Evolutionary conservation across 2,329 filamentous ascomycete genomes (phyloP).

Genomic region (Dactylella cylindrospora): DNA sequence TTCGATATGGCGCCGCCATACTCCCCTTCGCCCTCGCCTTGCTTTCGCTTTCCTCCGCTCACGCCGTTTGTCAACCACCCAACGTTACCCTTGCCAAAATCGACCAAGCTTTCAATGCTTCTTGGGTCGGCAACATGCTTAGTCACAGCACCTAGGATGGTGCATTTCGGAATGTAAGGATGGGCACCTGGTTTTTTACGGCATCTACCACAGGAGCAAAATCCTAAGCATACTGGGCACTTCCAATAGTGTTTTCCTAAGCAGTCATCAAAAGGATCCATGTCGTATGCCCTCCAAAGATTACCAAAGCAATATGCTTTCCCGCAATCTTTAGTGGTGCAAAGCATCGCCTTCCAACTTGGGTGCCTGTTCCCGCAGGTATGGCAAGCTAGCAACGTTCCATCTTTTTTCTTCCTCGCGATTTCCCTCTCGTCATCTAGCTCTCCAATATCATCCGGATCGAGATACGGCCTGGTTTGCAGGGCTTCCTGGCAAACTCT

Average conservation of each 20-base stretch:
- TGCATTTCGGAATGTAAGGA: constrained; percentile 84
- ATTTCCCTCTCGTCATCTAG: constrained; percentile 53
- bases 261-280: constrained; percentile 73
- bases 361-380: constrained; percentile 79
- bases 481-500: constrained; percentile 94
- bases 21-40: constrained; percentile 47
- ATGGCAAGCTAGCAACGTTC: constrained; percentile 68
- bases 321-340: constrained; percentile 68
- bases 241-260: constrained; percentile 79
- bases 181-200: constrained; percentile 67
- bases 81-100: constrained; percentile 86
- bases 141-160: constrained; percentile 86
- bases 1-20: constrained; percentile 20
- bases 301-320: constrained; percentile 89
- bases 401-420: constrained; percentile 56
- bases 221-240: constrained; percentile 80
- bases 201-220: constrained; percentile 85
- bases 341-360: constrained; percentile 80
- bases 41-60: constrained; percentile 51
- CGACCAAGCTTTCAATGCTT: constrained; percentile 85
- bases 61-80: constrained; percentile 70
- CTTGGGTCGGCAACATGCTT: constrained; percentile 84
- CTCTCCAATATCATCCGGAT: constrained; percentile 59
- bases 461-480: constrained; percentile 68
- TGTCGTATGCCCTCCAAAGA: constrained; percentile 85